Evolutionary conservation across 345 rosid species (phyloP).

Genomic region (Anastatica hierochuntica): DNA sequence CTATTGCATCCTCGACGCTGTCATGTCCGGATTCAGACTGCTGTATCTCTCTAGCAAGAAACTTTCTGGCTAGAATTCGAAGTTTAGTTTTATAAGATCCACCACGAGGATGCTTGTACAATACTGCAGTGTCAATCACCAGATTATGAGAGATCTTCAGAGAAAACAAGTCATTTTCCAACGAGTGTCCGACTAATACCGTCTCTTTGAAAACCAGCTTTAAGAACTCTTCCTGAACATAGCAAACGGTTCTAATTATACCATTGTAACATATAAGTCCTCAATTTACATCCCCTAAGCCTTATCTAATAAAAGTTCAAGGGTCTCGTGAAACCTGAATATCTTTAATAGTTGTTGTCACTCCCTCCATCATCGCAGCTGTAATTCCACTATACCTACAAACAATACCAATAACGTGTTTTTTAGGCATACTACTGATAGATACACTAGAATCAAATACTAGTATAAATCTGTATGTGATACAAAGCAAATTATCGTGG

Average conservation of each 20-base stretch:
- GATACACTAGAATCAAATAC: neutral
- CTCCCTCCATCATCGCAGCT: constrained; percentile 59
- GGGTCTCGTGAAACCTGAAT: constrained; percentile 47
- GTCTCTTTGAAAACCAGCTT: constrained; percentile 80
- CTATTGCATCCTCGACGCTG: constrained; percentile 85
- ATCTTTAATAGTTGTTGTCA: constrained; percentile 72
- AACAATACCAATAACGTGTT: constrained; percentile 10
- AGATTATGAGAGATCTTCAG: constrained; percentile 68
- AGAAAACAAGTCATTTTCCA: constrained; percentile 86
- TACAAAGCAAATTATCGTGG: constrained; percentile 3
- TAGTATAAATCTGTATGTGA: neutral
- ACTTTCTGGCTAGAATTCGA: constrained; percentile 65
- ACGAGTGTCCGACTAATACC: constrained; percentile 85
- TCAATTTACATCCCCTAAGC: neutral
- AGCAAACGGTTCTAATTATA: constrained; percentile 18
- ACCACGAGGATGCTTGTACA: constrained; percentile 76
- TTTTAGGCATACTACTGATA: neutral
- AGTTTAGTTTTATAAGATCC: constrained; percentile 78
- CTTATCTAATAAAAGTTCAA: neutral
- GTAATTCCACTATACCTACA: constrained; percentile 95
- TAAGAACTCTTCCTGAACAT: constrained; percentile 65
- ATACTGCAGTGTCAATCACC: constrained; percentile 88
- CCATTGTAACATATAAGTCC: neutral
- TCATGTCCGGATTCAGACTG: constrained; percentile 72
- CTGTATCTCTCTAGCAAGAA: constrained; percentile 79